A percentile compares a stretch with the other conserved stretches of the same genome.
Conservation (phyloP, 371 early-diverging fungal genomes). For the Amoeboaphelidium occidentale region DNA sequence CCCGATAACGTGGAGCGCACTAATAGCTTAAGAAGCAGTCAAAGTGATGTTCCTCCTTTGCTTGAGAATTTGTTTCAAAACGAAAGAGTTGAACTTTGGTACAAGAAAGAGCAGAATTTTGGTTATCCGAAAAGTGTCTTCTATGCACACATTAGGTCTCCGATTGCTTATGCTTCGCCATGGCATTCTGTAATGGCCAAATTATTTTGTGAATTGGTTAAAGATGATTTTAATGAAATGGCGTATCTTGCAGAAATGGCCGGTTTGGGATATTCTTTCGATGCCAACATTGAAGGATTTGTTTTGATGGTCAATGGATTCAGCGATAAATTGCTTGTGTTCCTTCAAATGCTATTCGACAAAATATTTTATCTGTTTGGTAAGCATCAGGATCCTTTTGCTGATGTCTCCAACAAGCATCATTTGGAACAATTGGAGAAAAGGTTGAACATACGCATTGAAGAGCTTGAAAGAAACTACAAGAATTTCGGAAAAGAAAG, state of each 20-base stretch:
- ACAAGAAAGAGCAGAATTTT: background rate
- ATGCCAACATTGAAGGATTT: constrained; percentile 30
- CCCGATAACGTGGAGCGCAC: too few species aligned
- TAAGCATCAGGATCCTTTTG: background rate
- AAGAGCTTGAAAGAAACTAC: constrained; percentile 29
- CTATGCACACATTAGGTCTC: background rate
- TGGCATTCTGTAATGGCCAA: constrained; percentile 20
- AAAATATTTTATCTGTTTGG: too few species aligned
- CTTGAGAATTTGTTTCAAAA: background rate
- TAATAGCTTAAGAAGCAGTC: too few species aligned
- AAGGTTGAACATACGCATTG: background rate
- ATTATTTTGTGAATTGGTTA: constrained; percentile 45
- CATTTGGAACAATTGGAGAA: background rate
- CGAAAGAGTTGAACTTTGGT: background rate
- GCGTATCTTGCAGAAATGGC: constrained; percentile 70
- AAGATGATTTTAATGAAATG: constrained; percentile 53
- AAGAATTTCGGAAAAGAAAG: constrained; percentile 40
- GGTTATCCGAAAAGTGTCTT: background rate
- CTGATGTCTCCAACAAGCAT: background rate
- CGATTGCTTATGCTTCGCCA: constrained; percentile 7
- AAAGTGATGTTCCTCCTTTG: background rate
- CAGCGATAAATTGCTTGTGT: constrained; percentile 47
- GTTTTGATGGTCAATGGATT: constrained; percentile 42
- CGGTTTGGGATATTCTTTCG: constrained; percentile 44
- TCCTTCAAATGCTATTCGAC: constrained; percentile 36